Conservation (phyloP, 2,329 filamentous ascomycete species). For the Scortechinia acanthostroma region DNA sequence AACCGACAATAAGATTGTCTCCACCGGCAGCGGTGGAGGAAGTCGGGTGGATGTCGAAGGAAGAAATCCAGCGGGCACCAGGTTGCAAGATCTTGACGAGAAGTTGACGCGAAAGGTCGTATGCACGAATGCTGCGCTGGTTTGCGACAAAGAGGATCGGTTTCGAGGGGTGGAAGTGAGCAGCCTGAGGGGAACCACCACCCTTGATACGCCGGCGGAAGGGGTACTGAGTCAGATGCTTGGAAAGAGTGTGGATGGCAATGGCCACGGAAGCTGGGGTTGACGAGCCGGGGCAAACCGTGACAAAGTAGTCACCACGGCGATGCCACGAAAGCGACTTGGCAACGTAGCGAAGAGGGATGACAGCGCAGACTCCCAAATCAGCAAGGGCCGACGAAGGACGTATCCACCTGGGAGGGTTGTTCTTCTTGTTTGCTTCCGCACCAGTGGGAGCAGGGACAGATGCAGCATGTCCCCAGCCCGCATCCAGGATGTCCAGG, state of each 20-base stretch:
- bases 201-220: slow-evolving; percentile 60
- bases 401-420: slow-evolving; percentile 75
- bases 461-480: slow-evolving; percentile 86
- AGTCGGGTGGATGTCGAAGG: slow-evolving; percentile 78
- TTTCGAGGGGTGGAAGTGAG: slow-evolving; percentile 87
- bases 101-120: slow-evolving; percentile 86
- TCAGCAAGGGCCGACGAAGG: slow-evolving; percentile 69
- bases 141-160: slow-evolving; percentile 95
- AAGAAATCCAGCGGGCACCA: slow-evolving; percentile 86
- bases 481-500: slow-evolving; percentile 72
- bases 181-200: slow-evolving; percentile 74
- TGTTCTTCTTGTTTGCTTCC: slow-evolving; percentile 61
- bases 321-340: slow-evolving; percentile 93
- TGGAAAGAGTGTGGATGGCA: slow-evolving; percentile 88
- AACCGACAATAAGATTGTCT: slow-evolving; percentile 88
- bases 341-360: slow-evolving; percentile 72
- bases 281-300: slow-evolving; percentile 72
- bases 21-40: slow-evolving; percentile 40
- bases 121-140: slow-evolving; percentile 84
- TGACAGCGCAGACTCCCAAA: slow-evolving; percentile 72
- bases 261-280: slow-evolving; percentile 73
- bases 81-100: slow-evolving; percentile 89
- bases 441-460: slow-evolving; percentile 41
- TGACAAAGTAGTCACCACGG: slow-evolving; percentile 76
- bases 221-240: slow-evolving; percentile 88